Conservation (phyloP, 2,329 filamentous ascomycete genomes). For the Cercospora sojina region DNA sequence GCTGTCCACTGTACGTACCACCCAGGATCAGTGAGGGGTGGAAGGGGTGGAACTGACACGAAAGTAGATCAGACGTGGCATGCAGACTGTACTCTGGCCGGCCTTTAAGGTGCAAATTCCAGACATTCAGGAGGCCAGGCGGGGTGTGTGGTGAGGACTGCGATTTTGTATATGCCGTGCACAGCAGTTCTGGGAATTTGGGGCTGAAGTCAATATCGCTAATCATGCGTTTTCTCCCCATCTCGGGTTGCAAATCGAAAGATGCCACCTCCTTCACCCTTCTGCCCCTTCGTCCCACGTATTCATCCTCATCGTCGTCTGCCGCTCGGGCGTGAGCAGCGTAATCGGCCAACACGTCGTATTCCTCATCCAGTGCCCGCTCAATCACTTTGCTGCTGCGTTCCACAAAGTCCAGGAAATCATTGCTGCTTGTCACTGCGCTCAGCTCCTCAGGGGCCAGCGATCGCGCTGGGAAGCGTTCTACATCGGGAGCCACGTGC, state of each 20-base stretch:
- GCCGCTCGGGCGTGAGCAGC: conserved; percentile 72
- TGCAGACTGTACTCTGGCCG: conserved; percentile 96
- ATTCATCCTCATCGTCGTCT: conserved; percentile 70
- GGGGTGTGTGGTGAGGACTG: conserved; percentile 71
- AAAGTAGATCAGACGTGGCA: conserved; percentile 90
- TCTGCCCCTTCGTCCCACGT: conserved; percentile 68
- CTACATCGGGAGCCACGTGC: conserved; percentile 48
- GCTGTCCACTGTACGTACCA: conserved; percentile 93
- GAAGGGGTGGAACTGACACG: conserved; percentile 97
- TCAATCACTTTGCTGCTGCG: conserved; percentile 96
- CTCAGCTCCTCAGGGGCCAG: conserved; percentile 82
- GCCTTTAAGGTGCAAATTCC: conserved; percentile 94
- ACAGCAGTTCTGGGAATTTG: conserved; percentile 83
- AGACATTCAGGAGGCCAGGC: conserved; percentile 89
- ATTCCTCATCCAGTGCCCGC: conserved; percentile 89
- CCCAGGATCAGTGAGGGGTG: conserved; percentile 95
- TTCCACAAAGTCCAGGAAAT: conserved; percentile 94
- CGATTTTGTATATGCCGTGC: conserved; percentile 92
- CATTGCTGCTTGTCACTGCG: conserved; percentile 85
- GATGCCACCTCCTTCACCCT: conserved; percentile 84
- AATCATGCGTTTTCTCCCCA: conserved; percentile 98
- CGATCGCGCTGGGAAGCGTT: conserved; percentile 63
- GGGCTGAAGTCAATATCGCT: conserved; percentile 93
- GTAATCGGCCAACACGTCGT: conserved; percentile 94
- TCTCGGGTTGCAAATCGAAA: conserved; percentile 76